These are phyloP conservation scores for Elaphomyces granulatus DNA, from an alignment of 495 filamentous ascomycete species.

Conservation along the genomic window DNA sequence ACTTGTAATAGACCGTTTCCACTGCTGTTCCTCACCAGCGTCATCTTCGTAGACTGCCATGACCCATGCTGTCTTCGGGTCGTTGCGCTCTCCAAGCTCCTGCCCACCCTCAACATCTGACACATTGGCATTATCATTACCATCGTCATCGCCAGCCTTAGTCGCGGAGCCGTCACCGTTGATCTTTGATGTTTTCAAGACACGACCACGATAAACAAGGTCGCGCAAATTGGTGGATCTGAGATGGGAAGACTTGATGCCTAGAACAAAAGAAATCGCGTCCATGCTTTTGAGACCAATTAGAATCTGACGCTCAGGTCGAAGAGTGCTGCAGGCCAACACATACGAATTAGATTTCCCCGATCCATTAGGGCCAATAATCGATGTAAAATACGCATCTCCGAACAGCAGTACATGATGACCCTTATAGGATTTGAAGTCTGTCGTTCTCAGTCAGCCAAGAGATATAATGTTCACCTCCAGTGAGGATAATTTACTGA, in stretches of 20 bases:
- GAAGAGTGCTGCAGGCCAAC: background rate
- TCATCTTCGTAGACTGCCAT: slow-evolving; percentile 99
- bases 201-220: slow-evolving; percentile 89
- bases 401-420: slow-evolving; percentile 91
- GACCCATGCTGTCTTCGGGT: slow-evolving; percentile 91
- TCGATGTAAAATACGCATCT: slow-evolving; percentile 97
- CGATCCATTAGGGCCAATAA: slow-evolving; percentile 98
- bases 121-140: slow-evolving; percentile 37
- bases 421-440: slow-evolving; percentile 99
- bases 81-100: slow-evolving; percentile 42
- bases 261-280: slow-evolving; percentile 96
- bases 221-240: slow-evolving; percentile 92
- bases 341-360: slow-evolving; percentile 98
- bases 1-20: slow-evolving; percentile 89
- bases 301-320: background rate
- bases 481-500: slow-evolving; percentile 44
- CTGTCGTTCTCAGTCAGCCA: slow-evolving; percentile 30
- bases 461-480: too few relatives aligned
- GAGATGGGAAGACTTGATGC: slow-evolving; percentile 94
- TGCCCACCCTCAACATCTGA: slow-evolving; percentile 38
- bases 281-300: slow-evolving; percentile 58
- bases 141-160: slow-evolving; percentile 37
- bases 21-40: slow-evolving; percentile 84
- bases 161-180: slow-evolving; percentile 66
- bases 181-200: slow-evolving; percentile 80